These are phyloP conservation scores for Globisporangium polare DNA, from an alignment of 352 stramenopile species.

Conservation along the genomic window DNA sequence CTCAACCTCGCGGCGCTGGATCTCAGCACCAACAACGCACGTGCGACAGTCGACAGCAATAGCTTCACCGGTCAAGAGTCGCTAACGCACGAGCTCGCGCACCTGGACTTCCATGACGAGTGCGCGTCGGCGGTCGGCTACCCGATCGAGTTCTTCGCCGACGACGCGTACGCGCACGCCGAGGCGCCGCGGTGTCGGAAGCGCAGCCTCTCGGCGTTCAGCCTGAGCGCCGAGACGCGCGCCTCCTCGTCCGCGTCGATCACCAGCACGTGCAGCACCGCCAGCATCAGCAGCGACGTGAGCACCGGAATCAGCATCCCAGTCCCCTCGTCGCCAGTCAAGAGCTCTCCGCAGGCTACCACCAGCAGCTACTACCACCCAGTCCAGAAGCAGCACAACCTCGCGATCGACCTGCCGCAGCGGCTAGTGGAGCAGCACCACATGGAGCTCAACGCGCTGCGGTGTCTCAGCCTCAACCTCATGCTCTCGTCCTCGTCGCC, in stretches of 20 bases:
- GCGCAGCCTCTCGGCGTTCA: constrained; percentile 17
- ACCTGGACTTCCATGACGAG: constrained; percentile 27
- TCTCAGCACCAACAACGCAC: constrained; percentile 20
- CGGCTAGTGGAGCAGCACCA: constrained; percentile 34
- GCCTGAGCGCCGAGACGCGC: constrained; percentile 21
- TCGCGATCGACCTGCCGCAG: constrained; percentile 16
- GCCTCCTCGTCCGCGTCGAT: constrained; percentile 8
- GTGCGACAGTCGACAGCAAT: constrained; percentile 16
- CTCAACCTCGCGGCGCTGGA: constrained; percentile 48
- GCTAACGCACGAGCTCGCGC: constrained; percentile 21
- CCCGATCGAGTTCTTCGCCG: constrained; percentile 11
- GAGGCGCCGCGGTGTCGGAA: constrained; percentile 22
- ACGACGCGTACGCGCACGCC: constrained; percentile 26
- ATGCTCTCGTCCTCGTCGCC: constrained; percentile 30
- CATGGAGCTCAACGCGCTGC: constrained; percentile 41
- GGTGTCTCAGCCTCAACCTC: constrained; percentile 51
- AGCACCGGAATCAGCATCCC: constrained; percentile 11
- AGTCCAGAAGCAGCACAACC: constrained; percentile 14
- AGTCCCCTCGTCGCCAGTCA: constrained; percentile 10
- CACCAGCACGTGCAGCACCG: constrained; percentile 4
- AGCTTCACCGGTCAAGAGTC: constrained; percentile 15
- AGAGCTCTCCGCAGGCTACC: background rate
- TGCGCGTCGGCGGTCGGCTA: constrained; percentile 32
- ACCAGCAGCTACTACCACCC: constrained; percentile 2
- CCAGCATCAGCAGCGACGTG: background rate